Evolutionary conservation across 2,329 filamentous ascomycete species (phyloP), one percentile per base, ranked within the genome.

Genomic region (Cladophialophora psammophila): DNA sequence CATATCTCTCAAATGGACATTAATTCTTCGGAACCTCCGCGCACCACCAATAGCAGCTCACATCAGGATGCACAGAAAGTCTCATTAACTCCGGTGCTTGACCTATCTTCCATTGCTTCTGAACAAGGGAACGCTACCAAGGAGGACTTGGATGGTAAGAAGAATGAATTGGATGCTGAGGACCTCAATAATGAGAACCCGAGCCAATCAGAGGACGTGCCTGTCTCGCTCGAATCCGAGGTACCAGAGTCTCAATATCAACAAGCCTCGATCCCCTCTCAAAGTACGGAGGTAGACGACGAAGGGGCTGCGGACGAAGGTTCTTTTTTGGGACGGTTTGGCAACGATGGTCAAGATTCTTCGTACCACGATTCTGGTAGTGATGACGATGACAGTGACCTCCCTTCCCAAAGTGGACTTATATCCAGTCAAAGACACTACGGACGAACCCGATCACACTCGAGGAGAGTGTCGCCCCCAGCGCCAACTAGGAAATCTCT

Each of bases 21-120:
- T 15, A 53, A 66, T 26, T 69, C 69, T 13, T 69, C 67, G 10
- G 60, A 26, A 12, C 31, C 45, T 18, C 53, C 42, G 35, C 60
- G 60, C 45, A 65, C 54, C 26, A 64, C 48, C 31, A 61, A 69
- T 45, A 71, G 69, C 61, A 71, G 66, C 54, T 71, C 71, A 15
- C 71, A 73, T 60, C 72, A 72, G 34, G 72, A 73, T 64, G 72
- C 72, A 54, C 72, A 73, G 40, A 67, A 67, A 34, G 7, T 67
- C 15, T 68, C 69, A n/a, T 67, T 68, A n/a, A 58, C 58, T 50
- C 67, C 68, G 38, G 48, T 40, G 2, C 48, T 64, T 13, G 68
- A 69, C 8, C 50, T 65, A 55, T 67, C 68, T 36, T 66, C 69
- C 32, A 59, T 58, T 26, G 40, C 40, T 10, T 69, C 60, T 3